Conservation (phyloP, 768 basidiomycete species). For the Mrakia frigida region DNA sequence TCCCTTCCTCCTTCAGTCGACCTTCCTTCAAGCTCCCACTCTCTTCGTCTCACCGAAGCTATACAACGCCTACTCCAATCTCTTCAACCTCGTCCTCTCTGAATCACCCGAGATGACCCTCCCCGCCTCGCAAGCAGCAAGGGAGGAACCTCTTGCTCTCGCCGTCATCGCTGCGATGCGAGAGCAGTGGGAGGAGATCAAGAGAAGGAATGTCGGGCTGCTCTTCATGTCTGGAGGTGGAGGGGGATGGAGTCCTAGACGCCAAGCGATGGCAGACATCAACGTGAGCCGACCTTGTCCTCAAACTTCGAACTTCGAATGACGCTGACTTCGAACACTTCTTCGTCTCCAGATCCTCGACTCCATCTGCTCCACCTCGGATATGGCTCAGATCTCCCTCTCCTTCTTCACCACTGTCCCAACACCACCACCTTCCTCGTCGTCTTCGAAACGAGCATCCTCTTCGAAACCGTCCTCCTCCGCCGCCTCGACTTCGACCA, state of each 20-base stretch:
- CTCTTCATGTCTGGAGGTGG: slow-evolving; percentile 23
- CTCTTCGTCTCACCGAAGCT: slow-evolving; percentile 29
- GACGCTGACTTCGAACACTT: background rate
- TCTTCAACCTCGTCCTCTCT: slow-evolving; percentile 18
- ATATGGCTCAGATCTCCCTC: slow-evolving; percentile 13
- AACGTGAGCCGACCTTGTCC: background rate
- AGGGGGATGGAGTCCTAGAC: slow-evolving; percentile 21
- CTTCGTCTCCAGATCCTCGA: slow-evolving; percentile 17
- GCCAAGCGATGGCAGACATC: slow-evolving; percentile 25
- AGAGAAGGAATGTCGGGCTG: slow-evolving; percentile 23
- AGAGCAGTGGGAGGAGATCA: slow-evolving; percentile 19
- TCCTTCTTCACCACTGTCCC: slow-evolving; percentile 25
- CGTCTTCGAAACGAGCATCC: background rate
- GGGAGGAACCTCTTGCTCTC: slow-evolving; percentile 19
- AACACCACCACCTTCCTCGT: background rate
- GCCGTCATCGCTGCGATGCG: slow-evolving; percentile 23
- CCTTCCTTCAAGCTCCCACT: slow-evolving; percentile 20
- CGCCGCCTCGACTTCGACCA: background rate
- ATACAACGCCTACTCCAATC: background rate
- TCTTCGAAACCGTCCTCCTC: background rate
- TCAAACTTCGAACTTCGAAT: background rate
- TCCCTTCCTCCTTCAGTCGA: background rate
- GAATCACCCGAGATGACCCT: slow-evolving; percentile 18
- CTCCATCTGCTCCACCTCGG: slow-evolving; percentile 23
- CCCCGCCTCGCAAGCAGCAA: slow-evolving; percentile 2